phyloP scores from a whole-genome alignment of 495 filamentous ascomycete species.

The Penicillium parvum region DNA sequence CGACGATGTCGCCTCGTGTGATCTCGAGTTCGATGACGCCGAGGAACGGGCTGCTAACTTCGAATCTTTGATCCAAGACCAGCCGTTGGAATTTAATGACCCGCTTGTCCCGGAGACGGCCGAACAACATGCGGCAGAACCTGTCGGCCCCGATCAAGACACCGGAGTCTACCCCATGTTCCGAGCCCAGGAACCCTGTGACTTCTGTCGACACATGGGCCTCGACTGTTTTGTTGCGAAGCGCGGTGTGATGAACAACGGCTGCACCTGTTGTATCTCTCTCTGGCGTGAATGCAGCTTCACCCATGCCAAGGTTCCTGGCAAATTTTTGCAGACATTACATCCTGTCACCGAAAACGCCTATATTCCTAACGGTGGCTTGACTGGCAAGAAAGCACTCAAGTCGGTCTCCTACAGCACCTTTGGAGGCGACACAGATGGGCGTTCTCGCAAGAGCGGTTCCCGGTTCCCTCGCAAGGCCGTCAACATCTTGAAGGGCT shows the following conservation, averaged over 20 bases:
- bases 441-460: constrained; percentile 51
- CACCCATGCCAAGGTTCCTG: constrained; percentile 44
- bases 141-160: constrained; percentile 28
- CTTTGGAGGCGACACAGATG: constrained; percentile 34
- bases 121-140: constrained; percentile 19
- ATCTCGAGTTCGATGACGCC: constrained; percentile 33
- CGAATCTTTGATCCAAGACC: constrained; percentile 35
- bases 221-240: constrained; percentile 73
- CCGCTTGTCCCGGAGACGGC: constrained; percentile 26
- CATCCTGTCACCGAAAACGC: constrained; percentile 47
- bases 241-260: constrained; percentile 61
- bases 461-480: constrained; percentile 68
- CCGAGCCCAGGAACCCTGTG: constrained; percentile 56
- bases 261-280: constrained; percentile 75
- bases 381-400: constrained; percentile 37
- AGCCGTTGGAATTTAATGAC: constrained; percentile 34
- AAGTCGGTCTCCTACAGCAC: constrained; percentile 37
- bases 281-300: constrained; percentile 73
- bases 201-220: constrained; percentile 62
- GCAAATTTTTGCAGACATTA: constrained; percentile 48
- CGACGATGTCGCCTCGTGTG: constrained; percentile 41
- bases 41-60: constrained; percentile 33
- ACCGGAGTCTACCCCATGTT: constrained; percentile 44
- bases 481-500: constrained; percentile 69
- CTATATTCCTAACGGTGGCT: constrained; percentile 31